Conservation (phyloP, 441 rosid genomes). For the Hura crepitans region DNA sequence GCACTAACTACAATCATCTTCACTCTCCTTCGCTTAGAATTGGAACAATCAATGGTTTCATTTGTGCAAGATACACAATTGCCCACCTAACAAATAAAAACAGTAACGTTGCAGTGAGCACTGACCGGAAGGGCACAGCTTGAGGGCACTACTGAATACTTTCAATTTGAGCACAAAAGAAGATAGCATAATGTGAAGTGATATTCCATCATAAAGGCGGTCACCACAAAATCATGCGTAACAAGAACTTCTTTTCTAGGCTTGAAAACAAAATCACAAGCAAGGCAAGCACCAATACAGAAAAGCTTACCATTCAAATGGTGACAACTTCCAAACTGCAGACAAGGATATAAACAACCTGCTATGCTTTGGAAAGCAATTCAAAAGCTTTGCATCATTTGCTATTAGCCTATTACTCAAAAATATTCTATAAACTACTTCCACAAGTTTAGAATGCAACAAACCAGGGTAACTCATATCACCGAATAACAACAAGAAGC, state of each 20-base stretch:
- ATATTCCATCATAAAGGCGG: background rate
- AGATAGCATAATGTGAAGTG: background rate
- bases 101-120: background rate
- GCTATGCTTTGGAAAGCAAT: no score
- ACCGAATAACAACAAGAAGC: background rate
- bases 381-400: no score
- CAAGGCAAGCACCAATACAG: background rate
- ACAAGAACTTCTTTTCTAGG: background rate
- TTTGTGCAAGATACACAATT: constrained; percentile 86
- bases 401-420: no score
- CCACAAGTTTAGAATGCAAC: no score
- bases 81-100: constrained; percentile 67
- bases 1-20: constrained; percentile 27
- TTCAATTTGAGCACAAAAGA: background rate
- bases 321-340: background rate
- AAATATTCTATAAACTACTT: no score
- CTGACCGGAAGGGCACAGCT: background rate
- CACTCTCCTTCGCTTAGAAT: constrained; percentile 69
- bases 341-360: background rate
- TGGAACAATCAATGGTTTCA: constrained; percentile 94
- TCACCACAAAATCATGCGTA: background rate
- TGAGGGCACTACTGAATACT: background rate
- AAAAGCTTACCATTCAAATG: background rate
- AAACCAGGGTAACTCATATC: background rate
- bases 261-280: background rate